Percentiles rank a stretch among this genome's conserved stretches.
These are phyloP conservation scores for Salvia splendens DNA, from an alignment of 257 asterid genomes.

Conservation along the genomic window DNA sequence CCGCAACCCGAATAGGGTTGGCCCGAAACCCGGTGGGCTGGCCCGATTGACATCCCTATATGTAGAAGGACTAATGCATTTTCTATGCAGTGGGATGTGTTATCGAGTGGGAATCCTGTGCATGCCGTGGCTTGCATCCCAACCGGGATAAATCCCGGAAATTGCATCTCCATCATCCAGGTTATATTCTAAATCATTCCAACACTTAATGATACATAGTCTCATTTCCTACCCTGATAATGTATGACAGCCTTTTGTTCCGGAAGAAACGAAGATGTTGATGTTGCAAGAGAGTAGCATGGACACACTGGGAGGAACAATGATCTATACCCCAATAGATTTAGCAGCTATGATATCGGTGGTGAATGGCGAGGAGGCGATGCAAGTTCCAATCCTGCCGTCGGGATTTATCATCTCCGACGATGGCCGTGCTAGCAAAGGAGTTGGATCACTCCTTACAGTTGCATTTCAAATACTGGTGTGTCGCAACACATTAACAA, in stretches of 20 bases:
- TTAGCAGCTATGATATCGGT: slow-evolving; percentile 33
- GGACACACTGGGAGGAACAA: slow-evolving; percentile 48
- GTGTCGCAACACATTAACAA: slow-evolving; percentile 29
- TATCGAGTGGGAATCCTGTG: slow-evolving; percentile 47
- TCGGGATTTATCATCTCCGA: slow-evolving; percentile 64
- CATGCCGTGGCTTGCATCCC: slow-evolving; percentile 52
- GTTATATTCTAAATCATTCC: slow-evolving; percentile 24
- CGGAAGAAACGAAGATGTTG: slow-evolving; percentile 47
- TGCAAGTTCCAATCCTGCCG: slow-evolving; percentile 50
- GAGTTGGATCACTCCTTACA: slow-evolving; percentile 50
- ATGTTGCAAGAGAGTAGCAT: slow-evolving; percentile 66
- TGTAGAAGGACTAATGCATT: slow-evolving; percentile 23
- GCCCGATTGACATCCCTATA: too few relatives aligned
- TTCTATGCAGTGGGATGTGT: slow-evolving; percentile 66
- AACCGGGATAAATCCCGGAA: slow-evolving; percentile 57
- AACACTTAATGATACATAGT: not conserved
- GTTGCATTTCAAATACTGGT: slow-evolving; percentile 55
- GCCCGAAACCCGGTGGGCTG: too few relatives aligned
- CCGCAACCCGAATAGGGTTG: too few relatives aligned
- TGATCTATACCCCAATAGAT: slow-evolving; percentile 58
- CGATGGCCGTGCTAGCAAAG: slow-evolving; percentile 41
- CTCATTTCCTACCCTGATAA: not conserved
- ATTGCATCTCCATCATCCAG: slow-evolving; percentile 60
- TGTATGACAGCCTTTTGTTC: slow-evolving; percentile 47
- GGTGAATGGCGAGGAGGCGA: slow-evolving; percentile 44